These are phyloP conservation scores for Didymella glomerata DNA, from an alignment of 2,329 filamentous ascomycete genomes.

Conservation along the genomic window DNA sequence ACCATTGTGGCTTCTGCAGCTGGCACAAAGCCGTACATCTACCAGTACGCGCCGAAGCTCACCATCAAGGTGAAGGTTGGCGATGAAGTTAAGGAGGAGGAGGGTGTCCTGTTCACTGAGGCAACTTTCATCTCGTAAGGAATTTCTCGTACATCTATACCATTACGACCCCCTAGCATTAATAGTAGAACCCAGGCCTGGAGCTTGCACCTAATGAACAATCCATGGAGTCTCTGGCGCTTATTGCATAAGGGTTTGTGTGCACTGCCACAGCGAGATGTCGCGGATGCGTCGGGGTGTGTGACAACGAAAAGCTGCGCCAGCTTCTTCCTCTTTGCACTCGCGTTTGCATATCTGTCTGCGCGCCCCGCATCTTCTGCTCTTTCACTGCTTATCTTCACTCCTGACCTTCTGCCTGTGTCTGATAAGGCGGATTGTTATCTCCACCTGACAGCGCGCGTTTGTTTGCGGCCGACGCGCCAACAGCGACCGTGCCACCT, in stretches of 20 bases:
- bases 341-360: not conserved
- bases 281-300: not conserved
- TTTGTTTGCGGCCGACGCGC: slow-evolving; percentile 19
- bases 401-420: slow-evolving; percentile 3
- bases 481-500: slow-evolving; percentile 4
- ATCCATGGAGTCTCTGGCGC: slow-evolving; percentile 6
- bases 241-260: not conserved
- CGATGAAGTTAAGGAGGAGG: slow-evolving; percentile 78
- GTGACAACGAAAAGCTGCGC: not conserved
- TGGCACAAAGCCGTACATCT: slow-evolving; percentile 97
- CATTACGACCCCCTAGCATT: slow-evolving; percentile 41
- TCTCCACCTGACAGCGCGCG: slow-evolving; percentile 28
- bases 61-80: slow-evolving; percentile 85
- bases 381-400: not conserved
- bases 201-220: slow-evolving; percentile 48
- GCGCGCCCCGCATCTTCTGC: not conserved
- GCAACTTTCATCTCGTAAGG: slow-evolving; percentile 89
- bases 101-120: slow-evolving; percentile 83
- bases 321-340: not conserved
- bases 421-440: slow-evolving; percentile 4
- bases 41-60: slow-evolving; percentile 83
- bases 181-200: slow-evolving; percentile 45
- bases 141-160: slow-evolving; percentile 27
- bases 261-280: slow-evolving; percentile 2
- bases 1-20: slow-evolving; percentile 86